phyloP scores from a whole-genome alignment of 2,329 filamentous ascomycete species.

The Neurospora crassa region DNA sequence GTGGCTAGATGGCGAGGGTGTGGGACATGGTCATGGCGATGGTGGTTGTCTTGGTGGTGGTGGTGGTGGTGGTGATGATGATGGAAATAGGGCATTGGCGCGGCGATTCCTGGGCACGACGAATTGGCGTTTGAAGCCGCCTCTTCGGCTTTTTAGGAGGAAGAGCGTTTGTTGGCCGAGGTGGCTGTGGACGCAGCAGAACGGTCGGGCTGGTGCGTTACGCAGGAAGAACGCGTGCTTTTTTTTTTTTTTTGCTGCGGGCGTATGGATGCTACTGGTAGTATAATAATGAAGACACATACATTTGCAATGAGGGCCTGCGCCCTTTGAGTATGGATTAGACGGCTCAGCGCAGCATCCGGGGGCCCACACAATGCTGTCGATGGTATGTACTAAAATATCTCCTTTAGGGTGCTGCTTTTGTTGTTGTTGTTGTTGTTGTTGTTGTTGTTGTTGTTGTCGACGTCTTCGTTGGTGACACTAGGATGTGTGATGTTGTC shows the following conservation, averaged over 20 bases:
- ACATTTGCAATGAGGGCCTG: conserved; percentile 5
- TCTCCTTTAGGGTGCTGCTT: not conserved
- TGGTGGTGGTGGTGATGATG: not conserved
- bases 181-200: not conserved
- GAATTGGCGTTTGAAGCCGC: not conserved
- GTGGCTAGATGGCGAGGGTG: not conserved
- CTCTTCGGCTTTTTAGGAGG: not conserved
- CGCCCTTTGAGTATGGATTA: conserved; percentile 2
- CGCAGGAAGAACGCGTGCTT: not conserved
- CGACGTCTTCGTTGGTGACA: not conserved
- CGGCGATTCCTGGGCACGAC: not conserved
- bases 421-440: not conserved
- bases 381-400: not conserved
- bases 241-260: not conserved
- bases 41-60: not conserved
- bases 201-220: not conserved
- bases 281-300: not conserved
- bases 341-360: not conserved
- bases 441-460: not conserved
- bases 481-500: not conserved
- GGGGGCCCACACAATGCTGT: not conserved
- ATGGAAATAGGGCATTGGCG: not conserved
- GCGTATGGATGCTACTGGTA: not conserved
- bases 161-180: not conserved
- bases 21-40: conserved; percentile 1